Evolutionary conservation across 225 moss, liverwort and hornwort genomes (phyloP).

Genomic region (Physcomitrium patens): DNA sequence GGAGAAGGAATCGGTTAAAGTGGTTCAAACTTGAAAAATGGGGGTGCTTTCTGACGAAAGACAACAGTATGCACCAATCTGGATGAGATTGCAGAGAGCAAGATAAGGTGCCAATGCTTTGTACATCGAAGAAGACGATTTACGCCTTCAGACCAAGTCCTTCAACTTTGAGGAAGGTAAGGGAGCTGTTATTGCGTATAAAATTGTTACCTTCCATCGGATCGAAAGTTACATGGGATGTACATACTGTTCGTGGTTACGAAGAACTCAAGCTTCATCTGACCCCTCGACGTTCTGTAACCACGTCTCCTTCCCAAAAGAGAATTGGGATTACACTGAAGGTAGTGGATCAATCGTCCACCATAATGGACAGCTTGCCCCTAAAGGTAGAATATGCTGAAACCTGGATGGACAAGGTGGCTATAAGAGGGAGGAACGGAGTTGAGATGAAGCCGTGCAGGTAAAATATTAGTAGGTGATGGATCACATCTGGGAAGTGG

Average conservation of each 20-base stretch:
- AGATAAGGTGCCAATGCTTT: conserved; percentile 8
- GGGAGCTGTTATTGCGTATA: neutral
- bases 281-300: neutral
- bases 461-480: conserved; percentile 30
- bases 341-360: conserved; percentile 11
- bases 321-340: neutral
- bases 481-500: conserved; percentile 40
- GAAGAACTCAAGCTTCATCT: neutral
- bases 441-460: conserved; percentile 32
- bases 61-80: conserved; percentile 5
- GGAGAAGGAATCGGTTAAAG: conserved; percentile 27
- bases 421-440: conserved; percentile 1
- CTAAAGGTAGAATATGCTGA: conserved; percentile 19
- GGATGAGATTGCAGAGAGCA: conserved; percentile 13
- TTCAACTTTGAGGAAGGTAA: neutral
- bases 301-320: neutral
- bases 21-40: conserved; percentile 21
- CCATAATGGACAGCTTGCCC: conserved; percentile 10
- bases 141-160: neutral
- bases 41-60: neutral
- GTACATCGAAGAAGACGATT: neutral
- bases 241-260: conserved; percentile 16
- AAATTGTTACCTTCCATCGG: conserved; percentile 18
- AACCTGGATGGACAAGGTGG: conserved; percentile 21
- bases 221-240: conserved; percentile 11